Base-by-base conservation (phyloP, 2,329 filamentous ascomycete genomes). In the Talaromyces piceae region DNA sequence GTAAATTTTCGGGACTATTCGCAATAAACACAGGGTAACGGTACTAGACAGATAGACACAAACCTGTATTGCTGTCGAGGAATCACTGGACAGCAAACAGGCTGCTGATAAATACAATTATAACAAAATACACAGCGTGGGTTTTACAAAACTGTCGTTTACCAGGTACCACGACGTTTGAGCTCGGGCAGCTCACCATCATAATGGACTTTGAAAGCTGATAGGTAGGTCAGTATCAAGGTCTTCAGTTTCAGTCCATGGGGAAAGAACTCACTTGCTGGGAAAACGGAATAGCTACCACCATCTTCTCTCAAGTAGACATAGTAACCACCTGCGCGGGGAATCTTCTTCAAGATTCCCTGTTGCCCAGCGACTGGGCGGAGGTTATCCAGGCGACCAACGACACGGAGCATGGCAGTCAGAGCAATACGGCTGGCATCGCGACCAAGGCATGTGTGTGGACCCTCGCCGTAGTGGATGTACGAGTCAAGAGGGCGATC, bases 271-370 rank as follows among this genome's bases (percentile, higher is more conserved):
- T 66, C 61, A 71, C 67, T 69, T 49, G 64, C 70, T 16, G 75
- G 74, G 63, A 77, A 81, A 20, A 76, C 72, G 54, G 73, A 78
- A 58, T 75, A 76, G 18, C 70, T 71, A 13, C 81, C 79, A 72
- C 83, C 82, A 60, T 88, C 82, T 66, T 85, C 80, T 31, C 78
- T 77, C 73, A 88, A 71, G 63, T 87, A 88, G 5, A 79, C 69
- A 8, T 73, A 78, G 63, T 77, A 77, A 0, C 79, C 80, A 0
- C 76, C 79, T 0, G 74, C 70, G 7, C 74, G 73, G 0, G 73
- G 67, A 2, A 88, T 73, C 71, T 80, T 84, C 74, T 87, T 87
- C 56, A 89, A 64, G 61, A 81, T 70, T 0, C 86, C 86, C 67
- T 86, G 81, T 0, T 77, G 69, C 0, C 86, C 86, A 0, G 79